Conservation (phyloP, 129 eudicot genomes). For the Tanacetum coccineum region DNA sequence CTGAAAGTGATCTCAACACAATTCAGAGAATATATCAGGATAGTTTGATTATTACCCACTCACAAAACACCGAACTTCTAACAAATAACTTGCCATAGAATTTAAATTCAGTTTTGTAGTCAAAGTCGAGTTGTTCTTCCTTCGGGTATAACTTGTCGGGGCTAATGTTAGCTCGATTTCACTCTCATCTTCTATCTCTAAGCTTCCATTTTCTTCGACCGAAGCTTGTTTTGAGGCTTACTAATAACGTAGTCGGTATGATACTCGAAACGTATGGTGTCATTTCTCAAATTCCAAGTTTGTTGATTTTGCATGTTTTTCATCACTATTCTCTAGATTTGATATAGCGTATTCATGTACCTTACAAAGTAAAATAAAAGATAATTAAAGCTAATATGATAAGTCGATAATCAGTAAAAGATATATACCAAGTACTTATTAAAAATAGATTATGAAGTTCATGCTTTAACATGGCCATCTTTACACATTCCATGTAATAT, state of each 20-base stretch:
- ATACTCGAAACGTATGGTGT: conserved; percentile 1
- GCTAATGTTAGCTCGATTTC: conserved; percentile 40
- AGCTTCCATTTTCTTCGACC: not conserved
- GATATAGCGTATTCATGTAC: conserved; percentile 28
- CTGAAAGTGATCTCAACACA: too few relatives aligned
- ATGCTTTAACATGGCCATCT: conserved; percentile 86
- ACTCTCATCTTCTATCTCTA: conserved; percentile 23
- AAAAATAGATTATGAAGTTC: conserved; percentile 15
- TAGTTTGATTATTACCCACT: too few relatives aligned
- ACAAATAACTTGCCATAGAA: conserved; percentile 29
- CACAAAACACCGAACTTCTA: too few relatives aligned
- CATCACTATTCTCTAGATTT: conserved; percentile 28
- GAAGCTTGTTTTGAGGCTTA: too few relatives aligned
- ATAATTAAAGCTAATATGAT: too few relatives aligned
- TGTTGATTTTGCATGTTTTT: conserved; percentile 28
- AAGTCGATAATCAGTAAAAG: too few relatives aligned
- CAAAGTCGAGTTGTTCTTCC: conserved; percentile 10
- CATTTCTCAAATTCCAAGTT: conserved; percentile 22
- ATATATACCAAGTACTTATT: too few relatives aligned
- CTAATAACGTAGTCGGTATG: conserved; percentile 9
- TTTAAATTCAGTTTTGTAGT: conserved; percentile 3
- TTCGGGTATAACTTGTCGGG: conserved; percentile 21
- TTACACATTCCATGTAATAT: conserved; percentile 69
- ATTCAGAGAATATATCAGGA: too few relatives aligned
- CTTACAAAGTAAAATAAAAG: conserved; percentile 6